Conservation (phyloP, 164 flowering plant genomes). For the Hamamelis virginiana region DNA sequence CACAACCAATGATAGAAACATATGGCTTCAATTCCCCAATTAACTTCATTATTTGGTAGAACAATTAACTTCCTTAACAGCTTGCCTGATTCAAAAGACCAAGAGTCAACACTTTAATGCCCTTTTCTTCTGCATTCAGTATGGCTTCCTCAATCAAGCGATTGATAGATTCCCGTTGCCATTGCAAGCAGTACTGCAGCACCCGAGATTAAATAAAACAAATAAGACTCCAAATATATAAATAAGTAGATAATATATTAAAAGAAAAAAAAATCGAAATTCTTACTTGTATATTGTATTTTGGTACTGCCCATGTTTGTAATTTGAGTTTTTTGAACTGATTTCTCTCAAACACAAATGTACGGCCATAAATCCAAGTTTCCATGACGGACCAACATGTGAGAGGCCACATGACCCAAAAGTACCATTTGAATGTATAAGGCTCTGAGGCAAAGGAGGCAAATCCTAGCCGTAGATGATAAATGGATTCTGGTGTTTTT, state of each 20-base stretch:
- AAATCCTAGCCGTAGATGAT: constrained; percentile 31
- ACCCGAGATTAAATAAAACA: not conserved
- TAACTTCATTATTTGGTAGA: too few relatives aligned
- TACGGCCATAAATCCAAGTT: constrained; percentile 22
- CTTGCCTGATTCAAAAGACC: constrained; percentile 44
- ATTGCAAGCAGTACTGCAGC: constrained; percentile 23
- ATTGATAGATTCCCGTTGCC: constrained; percentile 25
- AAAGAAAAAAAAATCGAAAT: constrained; percentile 17
- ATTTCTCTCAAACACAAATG: constrained; percentile 29
- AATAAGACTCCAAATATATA: not conserved
- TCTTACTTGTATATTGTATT: too few relatives aligned
- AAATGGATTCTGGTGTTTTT: constrained; percentile 33
- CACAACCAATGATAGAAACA: not conserved
- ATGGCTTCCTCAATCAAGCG: constrained; percentile 34
- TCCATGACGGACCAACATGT: constrained; percentile 17
- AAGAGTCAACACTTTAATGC: constrained; percentile 29
- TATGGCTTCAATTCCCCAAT: too few relatives aligned
- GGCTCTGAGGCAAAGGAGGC: constrained; percentile 34
- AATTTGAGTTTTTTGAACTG: constrained; percentile 18
- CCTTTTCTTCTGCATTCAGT: constrained; percentile 31
- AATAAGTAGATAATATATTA: not conserved
- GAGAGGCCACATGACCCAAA: too few relatives aligned
- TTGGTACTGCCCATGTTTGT: constrained; percentile 35
- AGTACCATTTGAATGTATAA: constrained; percentile 4
- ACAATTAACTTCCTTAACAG: not conserved